A percentile compares a stretch with the other conserved stretches of the same genome.
These are phyloP conservation scores for Paramecium caudatum DNA, from an alignment of 73 alveolate genomes.

Conservation along the genomic window DNA sequence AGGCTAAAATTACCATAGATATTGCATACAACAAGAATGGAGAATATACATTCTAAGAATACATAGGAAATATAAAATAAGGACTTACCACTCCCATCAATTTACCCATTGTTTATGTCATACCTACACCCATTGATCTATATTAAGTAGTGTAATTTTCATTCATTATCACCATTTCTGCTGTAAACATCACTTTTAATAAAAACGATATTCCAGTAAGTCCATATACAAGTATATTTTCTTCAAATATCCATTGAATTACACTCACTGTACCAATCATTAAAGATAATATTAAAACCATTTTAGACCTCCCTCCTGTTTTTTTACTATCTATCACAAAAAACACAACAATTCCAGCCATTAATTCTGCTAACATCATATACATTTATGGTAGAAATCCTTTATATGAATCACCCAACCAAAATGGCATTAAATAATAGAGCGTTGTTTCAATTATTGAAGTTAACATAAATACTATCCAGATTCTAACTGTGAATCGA, in stretches of 20 bases:
- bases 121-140: conserved; percentile 67
- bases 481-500: conserved; percentile 6
- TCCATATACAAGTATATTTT: neutral
- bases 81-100: conserved; percentile 43
- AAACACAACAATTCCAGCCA: conserved; percentile 1
- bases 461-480: conserved; percentile 59
- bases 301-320: conserved; percentile 55
- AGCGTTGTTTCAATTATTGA: conserved; percentile 54
- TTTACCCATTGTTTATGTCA: conserved; percentile 61
- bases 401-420: conserved; percentile 25
- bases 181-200: conserved; percentile 50
- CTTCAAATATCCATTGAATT: neutral
- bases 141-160: conserved; percentile 65
- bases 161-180: conserved; percentile 68
- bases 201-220: conserved; percentile 32
- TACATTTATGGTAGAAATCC: conserved; percentile 36
- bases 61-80: conserved; percentile 50
- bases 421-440: conserved; percentile 46
- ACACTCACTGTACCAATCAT: neutral
- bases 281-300: conserved; percentile 12
- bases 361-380: conserved; percentile 60
- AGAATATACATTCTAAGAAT: neutral
- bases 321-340: conserved; percentile 29
- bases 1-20: conserved; percentile 11
- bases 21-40: conserved; percentile 35